Base-by-base conservation (phyloP, 352 stramenopile species). In the Peronospora farinosa region DNA sequence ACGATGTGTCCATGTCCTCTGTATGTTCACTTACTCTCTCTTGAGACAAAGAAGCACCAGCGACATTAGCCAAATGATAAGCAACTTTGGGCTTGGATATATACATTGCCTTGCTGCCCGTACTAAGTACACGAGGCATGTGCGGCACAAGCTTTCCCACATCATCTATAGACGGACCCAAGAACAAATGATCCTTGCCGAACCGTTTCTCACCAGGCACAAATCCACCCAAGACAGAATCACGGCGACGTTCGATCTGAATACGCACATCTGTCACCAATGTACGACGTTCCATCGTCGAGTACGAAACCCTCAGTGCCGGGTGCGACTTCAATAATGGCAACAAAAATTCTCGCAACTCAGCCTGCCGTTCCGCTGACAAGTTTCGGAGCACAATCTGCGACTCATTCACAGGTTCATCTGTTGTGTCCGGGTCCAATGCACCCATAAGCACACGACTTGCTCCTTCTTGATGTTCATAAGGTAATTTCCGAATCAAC, bases 241-340 rank as follows among this genome's bases (percentile, higher is more conserved):
- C 62, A 5, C 74, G 65, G n/a, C 81, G 78, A 32, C 68, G 72
- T 57, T 92, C 76, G n/a, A 92, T 64, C 46, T 71, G 83, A n/a
- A 92, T 65, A 7, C 80, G 77, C 27, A 90, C 69, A 19, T 92
- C 81, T 0, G 81, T 88, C 15, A 86, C 78, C 0, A 92, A 54
- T 11, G 80, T 88, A 39, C 74, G 77, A 21, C 81, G 78, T 63
- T 86, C 63, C 62, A 87, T 63, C 3, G 72, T 85, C 21, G 71
- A 65, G 48, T 84, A 92, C 39, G 72, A 76, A 11, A 92, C 69
- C 19, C 80, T 67, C 37, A 88, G 57, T 27, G 71, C 69, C 31
- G 79, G 78, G 35, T 88, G 69, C 7, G 78, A 69, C 60, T 89
- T 92, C 31, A 92, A 67, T 33, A 86, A 46, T 28, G 81, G 81